phyloP scores from a whole-genome alignment of 805 yeast species.

The Brettanomyces custersianus region DNA sequence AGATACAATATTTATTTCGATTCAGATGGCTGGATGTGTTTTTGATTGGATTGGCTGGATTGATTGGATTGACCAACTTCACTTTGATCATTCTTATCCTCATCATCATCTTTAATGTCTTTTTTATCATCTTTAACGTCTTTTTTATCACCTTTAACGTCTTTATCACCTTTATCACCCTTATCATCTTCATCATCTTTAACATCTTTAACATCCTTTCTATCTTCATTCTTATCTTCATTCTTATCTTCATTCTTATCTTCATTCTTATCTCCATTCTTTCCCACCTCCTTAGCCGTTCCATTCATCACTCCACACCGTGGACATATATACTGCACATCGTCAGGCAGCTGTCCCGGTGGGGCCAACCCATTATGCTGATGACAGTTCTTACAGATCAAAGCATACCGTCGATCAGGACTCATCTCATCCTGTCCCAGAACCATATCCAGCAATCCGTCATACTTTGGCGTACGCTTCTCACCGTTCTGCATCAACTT shows the following conservation, averaged over 20 bases:
- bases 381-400: constrained; percentile 59
- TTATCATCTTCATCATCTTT: not conserved
- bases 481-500: constrained; percentile 7
- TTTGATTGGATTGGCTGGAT: too few relatives aligned
- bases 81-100: too few relatives aligned
- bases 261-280: not conserved
- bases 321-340: constrained; percentile 55
- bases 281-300: not conserved
- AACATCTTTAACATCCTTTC: not conserved
- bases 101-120: not conserved
- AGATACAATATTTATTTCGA: too few relatives aligned
- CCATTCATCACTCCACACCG: constrained; percentile 42
- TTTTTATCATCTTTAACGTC: too few relatives aligned
- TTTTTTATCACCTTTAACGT: not conserved
- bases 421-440: constrained; percentile 59
- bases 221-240: not conserved
- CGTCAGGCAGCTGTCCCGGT: constrained; percentile 45
- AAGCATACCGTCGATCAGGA: constrained; percentile 55
- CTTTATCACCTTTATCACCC: not conserved
- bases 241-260: too few relatives aligned
- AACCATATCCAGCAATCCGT: constrained; percentile 33
- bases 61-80: too few relatives aligned
- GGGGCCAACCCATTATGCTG: constrained; percentile 79
- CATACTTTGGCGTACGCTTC: constrained; percentile 10
- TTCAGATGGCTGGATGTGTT: too few relatives aligned